Percentiles rank a stretch among this genome's conserved stretches.
Evolutionary conservation across 257 asterid species (phyloP).

Genomic region (Ophiorrhiza pumila): DNA sequence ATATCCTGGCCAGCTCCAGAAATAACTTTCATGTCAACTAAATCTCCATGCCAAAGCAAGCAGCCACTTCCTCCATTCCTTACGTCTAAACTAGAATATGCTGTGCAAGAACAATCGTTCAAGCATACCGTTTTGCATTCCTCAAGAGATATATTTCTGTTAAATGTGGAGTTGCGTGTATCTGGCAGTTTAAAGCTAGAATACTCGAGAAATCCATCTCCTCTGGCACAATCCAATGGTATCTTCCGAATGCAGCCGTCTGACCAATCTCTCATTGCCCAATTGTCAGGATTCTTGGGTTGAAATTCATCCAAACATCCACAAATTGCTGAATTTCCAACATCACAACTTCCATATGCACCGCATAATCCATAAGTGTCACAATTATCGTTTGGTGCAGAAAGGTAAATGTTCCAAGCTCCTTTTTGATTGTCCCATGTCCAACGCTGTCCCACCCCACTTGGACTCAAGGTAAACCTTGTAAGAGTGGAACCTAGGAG

Average conservation of each 20-base stretch:
- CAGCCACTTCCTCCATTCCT: slow-evolving; percentile 32
- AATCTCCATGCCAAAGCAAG: slow-evolving; percentile 29
- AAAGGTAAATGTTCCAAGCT: slow-evolving; percentile 26
- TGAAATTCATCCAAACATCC: slow-evolving; percentile 35
- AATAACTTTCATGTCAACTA: slow-evolving; percentile 23
- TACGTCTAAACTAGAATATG: slow-evolving; percentile 25
- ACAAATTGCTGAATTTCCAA: slow-evolving; percentile 26
- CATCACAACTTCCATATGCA: slow-evolving; percentile 30
- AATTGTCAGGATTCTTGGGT: slow-evolving; percentile 22
- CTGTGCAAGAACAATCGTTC: slow-evolving; percentile 28
- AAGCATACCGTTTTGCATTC: slow-evolving; percentile 21
- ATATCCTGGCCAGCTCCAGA: slow-evolving; percentile 17
- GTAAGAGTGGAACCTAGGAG: slow-evolving; percentile 13
- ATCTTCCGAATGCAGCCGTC: slow-evolving; percentile 27
- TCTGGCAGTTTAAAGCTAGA: slow-evolving; percentile 27
- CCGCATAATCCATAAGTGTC: slow-evolving; percentile 44
- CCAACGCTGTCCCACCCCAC: slow-evolving; percentile 32
- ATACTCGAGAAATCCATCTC: slow-evolving; percentile 26
- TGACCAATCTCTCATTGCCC: slow-evolving; percentile 23
- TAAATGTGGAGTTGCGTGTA: background rate
- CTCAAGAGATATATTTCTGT: slow-evolving; percentile 3
- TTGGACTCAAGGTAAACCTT: slow-evolving; percentile 20
- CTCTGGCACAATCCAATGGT: background rate
- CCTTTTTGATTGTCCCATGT: slow-evolving; percentile 22
- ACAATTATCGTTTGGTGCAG: slow-evolving; percentile 30